A percentile compares a stretch with the other conserved stretches of the same genome.
These are phyloP conservation scores for Zoysia japonica DNA, from an alignment of 176 grass and related monocot genomes.

Conservation along the genomic window DNA sequence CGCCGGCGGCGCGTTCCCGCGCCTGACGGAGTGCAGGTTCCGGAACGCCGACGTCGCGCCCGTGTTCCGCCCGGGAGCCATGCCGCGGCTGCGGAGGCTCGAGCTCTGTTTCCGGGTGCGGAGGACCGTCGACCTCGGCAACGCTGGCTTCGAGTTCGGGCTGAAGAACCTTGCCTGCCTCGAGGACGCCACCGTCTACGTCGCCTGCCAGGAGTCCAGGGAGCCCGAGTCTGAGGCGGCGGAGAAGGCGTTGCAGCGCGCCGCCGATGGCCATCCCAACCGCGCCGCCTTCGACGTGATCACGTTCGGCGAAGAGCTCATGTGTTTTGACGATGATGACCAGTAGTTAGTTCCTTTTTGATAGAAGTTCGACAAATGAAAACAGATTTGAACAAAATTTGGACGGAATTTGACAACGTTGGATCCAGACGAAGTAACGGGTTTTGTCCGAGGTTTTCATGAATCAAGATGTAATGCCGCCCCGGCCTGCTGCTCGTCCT, in stretches of 20 bases:
- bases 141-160: slow-evolving; percentile 12
- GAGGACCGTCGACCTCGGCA: slow-evolving; percentile 8
- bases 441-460: too few species aligned
- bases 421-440: too few species aligned
- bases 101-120: slow-evolving; percentile 19
- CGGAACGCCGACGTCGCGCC: background rate
- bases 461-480: too few species aligned
- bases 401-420: too few species aligned
- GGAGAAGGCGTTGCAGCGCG: background rate
- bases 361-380: too few species aligned
- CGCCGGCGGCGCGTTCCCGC: background rate
- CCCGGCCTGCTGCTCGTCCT: too few species aligned
- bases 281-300: background rate
- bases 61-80: background rate
- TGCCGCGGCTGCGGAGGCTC: background rate
- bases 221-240: background rate
- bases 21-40: slow-evolving; percentile 22
- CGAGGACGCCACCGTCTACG: slow-evolving; percentile 6
- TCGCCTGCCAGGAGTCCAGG: background rate
- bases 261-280: slow-evolving; percentile 3
- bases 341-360: background rate
- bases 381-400: too few species aligned
- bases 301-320: slow-evolving; percentile 31
- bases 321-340: slow-evolving; percentile 11
- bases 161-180: background rate